Evolutionary conservation across 176 grass and related monocot genomes (phyloP), one percentile per base, ranked within the genome.

Genomic region (Eragrostis nindensis): DNA sequence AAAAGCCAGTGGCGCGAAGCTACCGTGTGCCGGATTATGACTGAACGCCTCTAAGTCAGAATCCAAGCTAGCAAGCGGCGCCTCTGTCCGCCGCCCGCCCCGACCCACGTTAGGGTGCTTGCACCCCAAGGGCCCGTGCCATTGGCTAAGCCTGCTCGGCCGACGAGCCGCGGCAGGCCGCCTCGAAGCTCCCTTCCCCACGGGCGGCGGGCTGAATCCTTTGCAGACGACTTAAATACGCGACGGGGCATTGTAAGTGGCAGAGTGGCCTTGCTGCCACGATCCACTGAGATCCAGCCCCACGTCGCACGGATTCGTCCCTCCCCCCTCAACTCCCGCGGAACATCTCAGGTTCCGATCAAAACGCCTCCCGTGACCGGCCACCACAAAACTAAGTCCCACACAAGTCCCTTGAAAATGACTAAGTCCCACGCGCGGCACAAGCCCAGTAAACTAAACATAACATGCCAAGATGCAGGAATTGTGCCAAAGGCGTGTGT

Each of bases 221-320:
- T 85, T 91, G 80, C 80, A 84, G 70, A 84, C 62, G 90, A 88
- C 86, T 92, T 92, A 88, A 92, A 89, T 91, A 89, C 68, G 76
- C 87, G 86, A 79, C 66, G 74, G 80, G 86, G 86, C 59, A 88
- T 88, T 88, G 86, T 89, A 82, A 89, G 87, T 80, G 87, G 83
- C 72, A 90, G 83, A 90, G 83, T 90, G 87, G 82, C 82, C 87
- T 81, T 89, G 82, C 87, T 89, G 69, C 82, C 82, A 84, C 59
- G 81, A 84, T 89, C 81, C 86, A 88, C 80, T 82, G 86, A 88
- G 86, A 73, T 73, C 70, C 70, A 54, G 47, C 70, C 70, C 70
- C 10, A 0, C 26, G 27, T 72, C 70, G 70, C 70, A 72, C 42
- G 66, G 66, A 69, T 69, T 69, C 66, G 66, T 69, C 66, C 66